Conservation (phyloP, 257 asterid genomes). For the Ajuga chamaepitys region DNA sequence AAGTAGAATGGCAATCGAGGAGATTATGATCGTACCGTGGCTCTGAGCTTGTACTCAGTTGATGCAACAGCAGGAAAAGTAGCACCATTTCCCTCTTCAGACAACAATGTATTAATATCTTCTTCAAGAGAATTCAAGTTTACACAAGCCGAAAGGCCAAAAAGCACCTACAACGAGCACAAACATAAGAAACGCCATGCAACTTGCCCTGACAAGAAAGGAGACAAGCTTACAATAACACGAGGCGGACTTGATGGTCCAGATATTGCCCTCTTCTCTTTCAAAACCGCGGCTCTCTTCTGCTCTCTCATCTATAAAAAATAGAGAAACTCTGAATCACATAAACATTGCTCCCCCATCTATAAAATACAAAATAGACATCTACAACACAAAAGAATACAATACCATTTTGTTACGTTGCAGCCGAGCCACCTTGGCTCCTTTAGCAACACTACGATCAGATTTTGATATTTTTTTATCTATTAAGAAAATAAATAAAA, state of each 20-base stretch:
- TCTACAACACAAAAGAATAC: neutral
- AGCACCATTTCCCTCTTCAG: constrained; percentile 36
- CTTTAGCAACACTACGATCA: constrained; percentile 49
- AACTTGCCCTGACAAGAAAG: neutral
- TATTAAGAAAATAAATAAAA: constrained; percentile 11
- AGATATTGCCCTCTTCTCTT: constrained; percentile 73
- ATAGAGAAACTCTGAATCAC: neutral
- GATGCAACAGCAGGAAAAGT: constrained; percentile 66
- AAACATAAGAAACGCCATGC: neutral
- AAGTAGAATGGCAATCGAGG: neutral
- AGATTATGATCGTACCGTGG: constrained; percentile 46
- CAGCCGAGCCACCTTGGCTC: constrained; percentile 75
- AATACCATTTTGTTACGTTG: constrained; percentile 79
- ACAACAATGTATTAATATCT: constrained; percentile 55
- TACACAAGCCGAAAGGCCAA: constrained; percentile 69
- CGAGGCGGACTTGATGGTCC: constrained; percentile 83
- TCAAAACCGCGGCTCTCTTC: constrained; percentile 60
- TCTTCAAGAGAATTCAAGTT: constrained; percentile 65
- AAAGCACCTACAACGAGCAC: constrained; percentile 52
- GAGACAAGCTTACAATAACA: constrained; percentile 52
- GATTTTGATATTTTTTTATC: constrained; percentile 57
- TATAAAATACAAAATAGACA: constrained; percentile 14
- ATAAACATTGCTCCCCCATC: constrained; percentile 55
- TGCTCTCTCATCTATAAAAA: constrained; percentile 78
- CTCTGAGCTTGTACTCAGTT: constrained; percentile 71